Evolutionary conservation across 2,329 filamentous ascomycete species (phyloP), one percentile per base, ranked within the genome.

Genomic region (Lecanicillium sp.): DNA sequence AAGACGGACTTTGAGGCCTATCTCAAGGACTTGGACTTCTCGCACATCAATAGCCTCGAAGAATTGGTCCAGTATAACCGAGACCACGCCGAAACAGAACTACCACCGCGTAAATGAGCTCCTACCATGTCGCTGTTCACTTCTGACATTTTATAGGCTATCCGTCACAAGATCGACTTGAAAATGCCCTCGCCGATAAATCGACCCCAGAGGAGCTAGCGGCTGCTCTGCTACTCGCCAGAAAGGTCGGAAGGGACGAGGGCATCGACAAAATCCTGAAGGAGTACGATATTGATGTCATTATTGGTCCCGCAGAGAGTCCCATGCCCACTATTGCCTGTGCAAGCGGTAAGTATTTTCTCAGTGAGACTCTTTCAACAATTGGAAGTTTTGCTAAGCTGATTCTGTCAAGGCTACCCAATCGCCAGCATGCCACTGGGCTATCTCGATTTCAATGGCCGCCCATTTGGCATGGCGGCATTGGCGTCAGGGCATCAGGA

Each of bases 281-380:
- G 12, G 37, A 43, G 32, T 41, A 36, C n/a, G 28, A 29, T 8
- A 18, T 39, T 19, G 38, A 46, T 29, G 36, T 44, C 33, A 42
- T 46, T 28, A 42, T 46, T 19, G 42, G 39, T 27, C 35, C 39
- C 10, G 36, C 42, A n/a, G 42, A 46, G 29, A 36, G 39, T 18
- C 20, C 37, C n/a, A 29, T 44, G 15, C 35, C 39, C n/a, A 36
- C 36, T 15, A 44, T 31, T 17, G 42, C 37, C 13, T 32, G 39
- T 14, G 32, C 32, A 19, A 29, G 30, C 28, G 34, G 37, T 39
- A 12, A 27, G 36, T 39, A 27, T 19, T 6, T 19, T 33, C 18
- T n/a, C 12, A 22, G 19, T n/a, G 7, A 18, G 10, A 33, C 13
- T 22, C 32, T 22, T 3, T 11, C 3, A n/a, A 8, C 17, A 22